phyloP scores from a whole-genome alignment of 345 rosid species.

The Eucalyptus rudis region DNA sequence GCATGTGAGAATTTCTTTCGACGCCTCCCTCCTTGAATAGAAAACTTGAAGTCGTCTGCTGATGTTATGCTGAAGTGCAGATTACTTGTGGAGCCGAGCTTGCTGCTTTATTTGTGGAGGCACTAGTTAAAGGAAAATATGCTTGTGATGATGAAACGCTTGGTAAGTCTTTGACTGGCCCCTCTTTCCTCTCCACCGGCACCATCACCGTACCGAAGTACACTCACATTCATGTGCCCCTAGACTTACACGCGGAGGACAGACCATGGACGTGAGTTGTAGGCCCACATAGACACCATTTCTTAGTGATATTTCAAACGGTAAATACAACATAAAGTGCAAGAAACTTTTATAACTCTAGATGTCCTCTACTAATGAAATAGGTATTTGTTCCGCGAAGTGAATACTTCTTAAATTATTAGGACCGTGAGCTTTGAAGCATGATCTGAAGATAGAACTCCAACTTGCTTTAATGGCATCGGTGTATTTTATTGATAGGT shows the following conservation, averaged over 20 bases:
- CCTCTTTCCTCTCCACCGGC: not conserved
- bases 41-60: not conserved
- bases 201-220: not conserved
- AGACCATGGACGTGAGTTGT: not conserved
- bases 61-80: constrained; percentile 18
- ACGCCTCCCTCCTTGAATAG: not conserved
- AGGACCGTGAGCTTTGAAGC: not conserved
- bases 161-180: constrained; percentile 37
- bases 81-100: constrained; percentile 91
- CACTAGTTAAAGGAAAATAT: constrained; percentile 62
- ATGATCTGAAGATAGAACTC: not conserved
- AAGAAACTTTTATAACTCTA: not conserved
- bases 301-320: not conserved
- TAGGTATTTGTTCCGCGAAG: not conserved
- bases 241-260: not conserved
- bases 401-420: not conserved
- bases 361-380: not conserved
- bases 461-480: not conserved
- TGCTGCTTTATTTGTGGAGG: constrained; percentile 59
- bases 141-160: constrained; percentile 51
- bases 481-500: not conserved
- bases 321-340: not conserved
- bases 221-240: not conserved
- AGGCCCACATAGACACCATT: not conserved
- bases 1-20: not conserved